phyloP scores from a whole-genome alignment of 2,329 filamentous ascomycete species.

The Diplodia scrobiculata region DNA sequence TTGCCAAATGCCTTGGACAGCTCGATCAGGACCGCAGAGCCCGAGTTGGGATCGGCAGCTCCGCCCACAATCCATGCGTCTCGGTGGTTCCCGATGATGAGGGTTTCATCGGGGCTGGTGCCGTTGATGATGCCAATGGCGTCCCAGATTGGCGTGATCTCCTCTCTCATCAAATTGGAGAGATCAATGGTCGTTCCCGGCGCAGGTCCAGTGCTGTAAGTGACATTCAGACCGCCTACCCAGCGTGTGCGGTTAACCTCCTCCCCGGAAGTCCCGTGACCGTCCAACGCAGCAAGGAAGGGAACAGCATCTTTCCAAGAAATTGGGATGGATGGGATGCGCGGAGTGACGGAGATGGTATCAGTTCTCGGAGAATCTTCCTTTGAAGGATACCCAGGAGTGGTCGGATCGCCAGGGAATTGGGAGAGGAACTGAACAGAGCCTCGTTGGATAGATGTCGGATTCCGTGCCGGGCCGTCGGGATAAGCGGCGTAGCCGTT shows the following conservation, averaged over 20 bases:
- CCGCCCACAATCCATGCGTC: conserved; percentile 60
- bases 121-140: conserved; percentile 69
- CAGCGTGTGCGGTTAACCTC: conserved; percentile 46
- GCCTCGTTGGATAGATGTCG: conserved; percentile 51
- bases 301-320: conserved; percentile 81
- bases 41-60: conserved; percentile 57
- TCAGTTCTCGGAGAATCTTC: conserved; percentile 73
- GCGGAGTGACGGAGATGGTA: conserved; percentile 65
- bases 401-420: conserved; percentile 50
- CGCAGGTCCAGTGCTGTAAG: conserved; percentile 50
- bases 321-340: conserved; percentile 83
- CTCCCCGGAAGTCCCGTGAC: conserved; percentile 66
- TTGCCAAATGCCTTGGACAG: conserved; percentile 54
- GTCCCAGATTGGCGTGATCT: conserved; percentile 79
- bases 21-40: conserved; percentile 54
- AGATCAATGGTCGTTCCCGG: conserved; percentile 53
- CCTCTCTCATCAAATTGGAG: conserved; percentile 76
- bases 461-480: conserved; percentile 50
- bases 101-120: conserved; percentile 59
- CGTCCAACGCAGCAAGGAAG: conserved; percentile 78
- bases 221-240: conserved; percentile 43
- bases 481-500: conserved; percentile 52
- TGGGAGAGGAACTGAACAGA: conserved; percentile 63
- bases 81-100: conserved; percentile 57
- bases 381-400: conserved; percentile 74